phyloP scores from a whole-genome alignment of 495 filamentous ascomycete genomes.

The Penicillium cinerascens region DNA sequence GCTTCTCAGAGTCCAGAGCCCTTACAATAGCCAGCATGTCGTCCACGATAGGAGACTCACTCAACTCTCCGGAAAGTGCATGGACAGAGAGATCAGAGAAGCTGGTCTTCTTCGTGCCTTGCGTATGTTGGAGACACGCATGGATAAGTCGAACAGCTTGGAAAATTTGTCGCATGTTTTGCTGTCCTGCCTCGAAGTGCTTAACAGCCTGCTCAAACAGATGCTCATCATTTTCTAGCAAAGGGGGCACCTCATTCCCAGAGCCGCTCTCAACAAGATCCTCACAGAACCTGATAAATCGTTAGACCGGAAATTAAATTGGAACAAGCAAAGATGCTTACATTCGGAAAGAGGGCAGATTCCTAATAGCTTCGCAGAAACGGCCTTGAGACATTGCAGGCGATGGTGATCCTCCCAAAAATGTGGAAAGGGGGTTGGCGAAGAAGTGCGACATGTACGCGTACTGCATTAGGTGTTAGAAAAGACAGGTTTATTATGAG shows the following conservation, averaged over 20 bases:
- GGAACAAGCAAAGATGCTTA: slow-evolving; percentile 23
- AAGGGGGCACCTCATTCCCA: slow-evolving; percentile 32
- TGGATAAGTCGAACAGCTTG: slow-evolving; percentile 45
- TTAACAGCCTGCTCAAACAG: slow-evolving; percentile 36
- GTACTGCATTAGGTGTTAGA: slow-evolving; percentile 56
- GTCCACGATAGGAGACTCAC: slow-evolving; percentile 46
- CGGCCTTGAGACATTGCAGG: slow-evolving; percentile 36
- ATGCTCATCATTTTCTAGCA: slow-evolving; percentile 52
- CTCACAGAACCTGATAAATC: slow-evolving; percentile 40
- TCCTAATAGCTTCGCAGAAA: slow-evolving; percentile 73
- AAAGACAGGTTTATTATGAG: not conserved
- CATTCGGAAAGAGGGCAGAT: slow-evolving; percentile 73
- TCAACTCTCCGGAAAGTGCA: slow-evolving; percentile 55
- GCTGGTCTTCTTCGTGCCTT: slow-evolving; percentile 32
- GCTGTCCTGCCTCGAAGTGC: slow-evolving; percentile 33
- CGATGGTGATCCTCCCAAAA: slow-evolving; percentile 45
- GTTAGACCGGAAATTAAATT: not conserved
- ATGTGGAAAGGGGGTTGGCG: slow-evolving; percentile 76
- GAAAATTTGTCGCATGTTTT: slow-evolving; percentile 45
- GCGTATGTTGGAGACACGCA: slow-evolving; percentile 38
- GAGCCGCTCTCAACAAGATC: slow-evolving; percentile 41
- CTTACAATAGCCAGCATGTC: slow-evolving; percentile 52
- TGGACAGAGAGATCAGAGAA: slow-evolving; percentile 54
- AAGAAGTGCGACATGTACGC: slow-evolving; percentile 96
- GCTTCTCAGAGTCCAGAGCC: slow-evolving; percentile 44